phyloP scores from a whole-genome alignment of 495 filamentous ascomycete genomes.

The Penicillium soppii region DNA sequence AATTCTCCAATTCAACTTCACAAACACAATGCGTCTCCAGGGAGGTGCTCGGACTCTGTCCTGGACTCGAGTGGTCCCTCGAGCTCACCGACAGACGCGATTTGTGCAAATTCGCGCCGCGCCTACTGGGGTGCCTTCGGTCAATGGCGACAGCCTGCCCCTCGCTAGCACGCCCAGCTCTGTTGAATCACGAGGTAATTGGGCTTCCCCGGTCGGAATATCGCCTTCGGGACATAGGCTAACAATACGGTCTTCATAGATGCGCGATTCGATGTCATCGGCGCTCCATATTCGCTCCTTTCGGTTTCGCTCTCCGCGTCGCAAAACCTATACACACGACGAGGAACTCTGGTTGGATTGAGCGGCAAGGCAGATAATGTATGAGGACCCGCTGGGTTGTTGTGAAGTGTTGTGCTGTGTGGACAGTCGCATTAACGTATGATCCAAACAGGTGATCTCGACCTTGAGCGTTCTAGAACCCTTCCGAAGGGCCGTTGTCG shows the following conservation, averaged over 20 bases:
- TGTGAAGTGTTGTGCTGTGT: not conserved
- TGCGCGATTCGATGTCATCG: constrained; percentile 91
- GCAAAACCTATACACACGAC: constrained; percentile 85
- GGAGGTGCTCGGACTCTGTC: constrained; percentile 39
- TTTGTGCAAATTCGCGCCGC: constrained; percentile 46
- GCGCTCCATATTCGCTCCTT: constrained; percentile 84
- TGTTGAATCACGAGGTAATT: constrained; percentile 42
- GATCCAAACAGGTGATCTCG: constrained; percentile 61
- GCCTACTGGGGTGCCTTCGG: constrained; percentile 35
- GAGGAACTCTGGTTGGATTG: constrained; percentile 85
- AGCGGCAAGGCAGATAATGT: constrained; percentile 91
- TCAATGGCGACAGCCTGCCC: constrained; percentile 40
- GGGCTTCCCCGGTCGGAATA: not conserved
- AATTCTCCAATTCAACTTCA: constrained; percentile 19
- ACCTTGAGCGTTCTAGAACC: constrained; percentile 86
- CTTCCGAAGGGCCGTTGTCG: constrained; percentile 69
- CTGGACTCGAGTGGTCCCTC: constrained; percentile 37
- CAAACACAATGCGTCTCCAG: constrained; percentile 38
- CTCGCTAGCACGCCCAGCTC: constrained; percentile 39
- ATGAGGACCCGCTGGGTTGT: constrained; percentile 12
- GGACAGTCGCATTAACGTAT: not conserved
- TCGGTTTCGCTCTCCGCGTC: constrained; percentile 90
- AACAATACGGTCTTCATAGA: constrained; percentile 49
- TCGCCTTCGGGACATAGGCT: not conserved
- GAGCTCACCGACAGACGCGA: constrained; percentile 33